phyloP scores from a whole-genome alignment of 140 eudicot genomes.

The Erigeron philadelphicus region DNA sequence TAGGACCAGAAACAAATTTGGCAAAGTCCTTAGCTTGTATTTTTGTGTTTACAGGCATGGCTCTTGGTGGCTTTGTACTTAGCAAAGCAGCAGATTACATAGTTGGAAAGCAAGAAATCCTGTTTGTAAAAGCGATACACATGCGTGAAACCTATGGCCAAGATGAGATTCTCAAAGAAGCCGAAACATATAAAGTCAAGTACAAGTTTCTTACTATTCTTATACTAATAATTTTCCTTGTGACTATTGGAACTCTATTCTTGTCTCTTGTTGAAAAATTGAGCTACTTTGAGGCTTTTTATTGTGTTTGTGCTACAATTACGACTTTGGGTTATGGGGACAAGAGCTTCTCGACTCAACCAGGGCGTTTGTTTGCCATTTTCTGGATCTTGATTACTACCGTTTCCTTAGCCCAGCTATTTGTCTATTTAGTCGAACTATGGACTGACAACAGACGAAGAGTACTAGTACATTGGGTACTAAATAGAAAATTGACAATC shows the following conservation, averaged over 20 bases:
- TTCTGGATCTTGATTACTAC: conserved; percentile 78
- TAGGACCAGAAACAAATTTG: conserved; percentile 52
- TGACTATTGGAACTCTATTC: conserved; percentile 44
- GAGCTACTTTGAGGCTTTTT: conserved; percentile 65
- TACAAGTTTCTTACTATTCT: conserved; percentile 48
- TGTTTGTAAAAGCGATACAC: conserved; percentile 51
- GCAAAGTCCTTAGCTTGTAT: conserved; percentile 60
- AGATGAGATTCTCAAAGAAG: conserved; percentile 42
- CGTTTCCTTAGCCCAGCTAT: conserved; percentile 59
- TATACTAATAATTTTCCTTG: conserved; percentile 40
- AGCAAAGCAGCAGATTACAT: conserved; percentile 73
- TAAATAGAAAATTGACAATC: conserved; percentile 47
- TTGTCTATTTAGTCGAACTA: conserved; percentile 55
- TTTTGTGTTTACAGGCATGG: conserved; percentile 73
- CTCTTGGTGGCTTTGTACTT: conserved; percentile 59
- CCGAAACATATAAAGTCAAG: conserved; percentile 38
- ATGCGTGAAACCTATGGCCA: conserved; percentile 32
- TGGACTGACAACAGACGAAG: conserved; percentile 50
- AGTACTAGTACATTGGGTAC: conserved; percentile 52
- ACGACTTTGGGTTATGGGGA: conserved; percentile 88
- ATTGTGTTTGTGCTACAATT: conserved; percentile 77
- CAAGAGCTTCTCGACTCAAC: conserved; percentile 58
- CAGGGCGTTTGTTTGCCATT: conserved; percentile 71
- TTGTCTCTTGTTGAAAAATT: conserved; percentile 44
- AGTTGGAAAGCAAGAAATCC: conserved; percentile 54